phyloP scores from a whole-genome alignment of 805 yeast species.

The Teunomyces lycoperdinae region DNA sequence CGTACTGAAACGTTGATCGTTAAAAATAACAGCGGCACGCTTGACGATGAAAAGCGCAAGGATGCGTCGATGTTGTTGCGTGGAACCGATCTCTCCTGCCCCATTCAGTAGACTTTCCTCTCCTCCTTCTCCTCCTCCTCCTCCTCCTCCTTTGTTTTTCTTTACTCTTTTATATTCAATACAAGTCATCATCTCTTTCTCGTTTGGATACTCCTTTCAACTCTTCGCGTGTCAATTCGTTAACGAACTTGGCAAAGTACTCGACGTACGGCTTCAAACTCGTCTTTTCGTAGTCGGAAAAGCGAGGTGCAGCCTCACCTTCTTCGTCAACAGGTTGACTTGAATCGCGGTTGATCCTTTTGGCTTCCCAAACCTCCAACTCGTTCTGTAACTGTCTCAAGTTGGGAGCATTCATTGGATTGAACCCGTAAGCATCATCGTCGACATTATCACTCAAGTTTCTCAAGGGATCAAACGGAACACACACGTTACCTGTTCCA shows the following conservation, averaged over 20 bases:
- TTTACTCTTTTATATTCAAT: no score
- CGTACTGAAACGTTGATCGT: constrained; percentile 31
- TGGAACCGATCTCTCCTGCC: constrained; percentile 13
- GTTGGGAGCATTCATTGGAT: constrained; percentile 80
- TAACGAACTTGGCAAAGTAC: constrained; percentile 62
- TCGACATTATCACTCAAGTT: constrained; percentile 31
- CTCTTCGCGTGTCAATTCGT: constrained; percentile 55
- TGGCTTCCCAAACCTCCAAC: constrained; percentile 49
- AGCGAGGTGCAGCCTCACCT: constrained; percentile 15
- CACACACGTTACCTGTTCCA: constrained; percentile 92
- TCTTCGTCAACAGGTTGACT: constrained; percentile 22
- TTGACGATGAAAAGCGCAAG: constrained; percentile 20
- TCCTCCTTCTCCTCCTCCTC: no score
- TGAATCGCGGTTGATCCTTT: constrained; percentile 26
- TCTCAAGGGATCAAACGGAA: constrained; percentile 63
- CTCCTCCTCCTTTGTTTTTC: no score
- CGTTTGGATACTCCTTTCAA: constrained; percentile 29
- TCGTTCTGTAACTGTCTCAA: constrained; percentile 62
- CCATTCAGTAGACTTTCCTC: constrained; percentile 6
- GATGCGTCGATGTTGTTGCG: constrained; percentile 6
- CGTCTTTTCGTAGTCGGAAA: constrained; percentile 59
- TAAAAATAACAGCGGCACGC: constrained; percentile 36
- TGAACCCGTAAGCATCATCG: constrained; percentile 54
- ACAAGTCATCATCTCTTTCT: constrained; percentile 18
- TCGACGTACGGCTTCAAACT: constrained; percentile 69